Conservation (phyloP, 108 stramenopile species). For the Cyclostephanos tholiformis region DNA sequence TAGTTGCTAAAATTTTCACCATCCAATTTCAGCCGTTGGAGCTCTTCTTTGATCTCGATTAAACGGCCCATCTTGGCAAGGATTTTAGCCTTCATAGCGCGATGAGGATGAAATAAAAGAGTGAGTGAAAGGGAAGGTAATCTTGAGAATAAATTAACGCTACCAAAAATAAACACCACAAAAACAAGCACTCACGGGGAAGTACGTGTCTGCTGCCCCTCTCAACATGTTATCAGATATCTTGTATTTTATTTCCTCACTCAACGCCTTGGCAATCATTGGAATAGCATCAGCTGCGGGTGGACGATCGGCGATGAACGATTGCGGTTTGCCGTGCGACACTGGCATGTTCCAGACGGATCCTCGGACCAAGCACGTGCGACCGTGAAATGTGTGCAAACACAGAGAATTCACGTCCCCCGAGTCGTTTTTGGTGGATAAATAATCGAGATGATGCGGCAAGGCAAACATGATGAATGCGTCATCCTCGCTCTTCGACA, state of each 20-base stretch:
- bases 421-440: constrained; percentile 18
- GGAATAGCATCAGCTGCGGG: constrained; percentile 55
- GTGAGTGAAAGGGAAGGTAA: background rate
- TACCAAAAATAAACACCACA: background rate
- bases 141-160: no score
- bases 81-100: constrained; percentile 64
- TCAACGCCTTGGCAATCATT: constrained; percentile 51
- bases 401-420: constrained; percentile 24
- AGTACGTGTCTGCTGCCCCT: constrained; percentile 96
- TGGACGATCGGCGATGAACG: constrained; percentile 74
- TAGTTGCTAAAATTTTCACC: constrained; percentile 40
- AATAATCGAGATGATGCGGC: constrained; percentile 71
- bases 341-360: constrained; percentile 37
- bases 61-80: constrained; percentile 91
- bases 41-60: constrained; percentile 80
- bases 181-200: constrained; percentile 56
- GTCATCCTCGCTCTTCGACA: constrained; percentile 26
- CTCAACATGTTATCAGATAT: constrained; percentile 74
- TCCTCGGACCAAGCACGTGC: constrained; percentile 42
- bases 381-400: constrained; percentile 49
- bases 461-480: constrained; percentile 69
- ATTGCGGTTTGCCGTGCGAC: constrained; percentile 46
- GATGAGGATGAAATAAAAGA: background rate
- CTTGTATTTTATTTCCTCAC: constrained; percentile 59
- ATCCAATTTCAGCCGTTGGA: constrained; percentile 40